Conservation (phyloP, 306 rosid genomes). For the Begonia loranthoides region DNA sequence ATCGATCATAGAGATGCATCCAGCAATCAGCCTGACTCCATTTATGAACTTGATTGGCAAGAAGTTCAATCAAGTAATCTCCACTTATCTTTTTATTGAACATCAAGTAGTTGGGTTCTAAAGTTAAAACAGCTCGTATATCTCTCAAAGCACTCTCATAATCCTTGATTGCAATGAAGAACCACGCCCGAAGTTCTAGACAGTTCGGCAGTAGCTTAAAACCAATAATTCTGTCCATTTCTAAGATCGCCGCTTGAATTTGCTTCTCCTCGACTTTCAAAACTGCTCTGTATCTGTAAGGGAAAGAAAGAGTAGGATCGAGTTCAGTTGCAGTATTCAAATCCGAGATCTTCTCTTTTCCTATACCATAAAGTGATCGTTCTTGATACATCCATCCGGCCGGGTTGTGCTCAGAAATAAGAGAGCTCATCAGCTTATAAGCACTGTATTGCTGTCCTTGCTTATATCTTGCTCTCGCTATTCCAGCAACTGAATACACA, state of each 20-base stretch:
- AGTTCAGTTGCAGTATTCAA: slow-evolving; percentile 57
- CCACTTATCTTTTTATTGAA: slow-evolving; percentile 59
- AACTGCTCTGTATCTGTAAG: slow-evolving; percentile 68
- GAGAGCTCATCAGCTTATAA: slow-evolving; percentile 58
- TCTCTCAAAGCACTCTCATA: slow-evolving; percentile 72
- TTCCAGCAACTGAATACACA: slow-evolving; percentile 57
- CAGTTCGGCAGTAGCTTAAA: slow-evolving; percentile 76
- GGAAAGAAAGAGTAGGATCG: slow-evolving; percentile 71
- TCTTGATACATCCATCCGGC: slow-evolving; percentile 95
- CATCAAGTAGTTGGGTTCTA: slow-evolving; percentile 69
- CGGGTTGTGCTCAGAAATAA: slow-evolving; percentile 47
- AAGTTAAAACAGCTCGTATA: slow-evolving; percentile 68
- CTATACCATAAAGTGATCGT: slow-evolving; percentile 61
- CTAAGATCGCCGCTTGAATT: slow-evolving; percentile 48
- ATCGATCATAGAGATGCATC: slow-evolving; percentile 68
- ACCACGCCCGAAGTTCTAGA: slow-evolving; percentile 88
- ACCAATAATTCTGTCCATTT: slow-evolving; percentile 57
- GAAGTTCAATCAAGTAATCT: slow-evolving; percentile 53
- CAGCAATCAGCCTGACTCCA: slow-evolving; percentile 85
- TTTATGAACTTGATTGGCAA: slow-evolving; percentile 49
- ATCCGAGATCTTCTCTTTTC: slow-evolving; percentile 70
- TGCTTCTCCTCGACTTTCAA: slow-evolving; percentile 43
- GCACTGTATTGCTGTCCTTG: slow-evolving; percentile 73
- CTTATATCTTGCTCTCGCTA: slow-evolving; percentile 71
- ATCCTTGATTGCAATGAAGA: slow-evolving; percentile 53